These are phyloP conservation scores for Zymoseptoria brevis DNA, from an alignment of 2,329 filamentous ascomycete species.

Conservation along the genomic window DNA sequence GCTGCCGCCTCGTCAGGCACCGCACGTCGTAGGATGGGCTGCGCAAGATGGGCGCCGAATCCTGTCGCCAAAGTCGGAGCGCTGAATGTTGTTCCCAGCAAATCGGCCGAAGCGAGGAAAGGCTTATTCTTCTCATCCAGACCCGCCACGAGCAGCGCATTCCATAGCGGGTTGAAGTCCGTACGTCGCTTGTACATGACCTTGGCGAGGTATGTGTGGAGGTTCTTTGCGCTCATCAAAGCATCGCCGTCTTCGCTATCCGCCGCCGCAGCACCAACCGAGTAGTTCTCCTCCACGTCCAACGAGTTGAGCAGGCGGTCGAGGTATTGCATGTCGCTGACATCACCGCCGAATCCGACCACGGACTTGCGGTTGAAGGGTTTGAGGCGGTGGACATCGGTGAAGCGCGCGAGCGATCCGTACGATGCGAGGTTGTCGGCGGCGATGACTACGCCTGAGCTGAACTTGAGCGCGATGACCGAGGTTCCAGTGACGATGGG, in stretches of 20 bases:
- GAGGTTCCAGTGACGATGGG: slow-evolving; percentile 96
- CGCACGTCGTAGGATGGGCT: slow-evolving; percentile 78
- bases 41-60: slow-evolving; percentile 84
- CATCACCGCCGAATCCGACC: slow-evolving; percentile 90
- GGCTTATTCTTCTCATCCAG: slow-evolving; percentile 71
- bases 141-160: slow-evolving; percentile 84
- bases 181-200: slow-evolving; percentile 91
- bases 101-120: slow-evolving; percentile 85
- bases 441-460: slow-evolving; percentile 90
- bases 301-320: slow-evolving; percentile 83
- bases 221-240: slow-evolving; percentile 75
- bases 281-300: slow-evolving; percentile 83
- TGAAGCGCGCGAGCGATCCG: slow-evolving; percentile 89
- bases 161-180: slow-evolving; percentile 97
- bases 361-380: slow-evolving; percentile 77
- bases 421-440: slow-evolving; percentile 98
- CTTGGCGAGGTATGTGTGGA: slow-evolving; percentile 94
- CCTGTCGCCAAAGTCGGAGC: slow-evolving; percentile 86
- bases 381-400: slow-evolving; percentile 89
- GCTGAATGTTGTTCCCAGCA: slow-evolving; percentile 86
- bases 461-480: slow-evolving; percentile 90
- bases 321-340: slow-evolving; percentile 98
- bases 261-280: slow-evolving; percentile 52
- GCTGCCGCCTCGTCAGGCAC: slow-evolving; percentile 78
- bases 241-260: slow-evolving; percentile 55